Conservation (phyloP, 768 basidiomycete species). For the Hirschioporus abietinus region DNA sequence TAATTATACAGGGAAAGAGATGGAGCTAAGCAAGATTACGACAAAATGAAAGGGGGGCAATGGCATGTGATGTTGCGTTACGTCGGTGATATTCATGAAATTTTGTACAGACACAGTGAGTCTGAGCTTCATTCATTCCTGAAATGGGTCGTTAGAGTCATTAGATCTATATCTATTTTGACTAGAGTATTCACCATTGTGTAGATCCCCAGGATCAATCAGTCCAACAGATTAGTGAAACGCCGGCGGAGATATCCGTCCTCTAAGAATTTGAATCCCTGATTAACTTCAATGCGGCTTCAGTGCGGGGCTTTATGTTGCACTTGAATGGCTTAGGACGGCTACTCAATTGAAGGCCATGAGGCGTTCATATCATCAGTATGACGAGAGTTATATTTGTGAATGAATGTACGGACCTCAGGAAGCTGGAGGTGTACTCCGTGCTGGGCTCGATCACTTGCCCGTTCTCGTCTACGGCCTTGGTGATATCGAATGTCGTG, state of each 20-base stretch:
- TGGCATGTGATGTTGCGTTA: too few relatives aligned
- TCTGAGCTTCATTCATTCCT: too few relatives aligned
- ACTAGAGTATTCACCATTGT: too few relatives aligned
- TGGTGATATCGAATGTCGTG: slow-evolving; percentile 33
- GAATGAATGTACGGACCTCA: slow-evolving; percentile 27
- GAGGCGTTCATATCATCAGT: background rate
- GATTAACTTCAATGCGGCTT: slow-evolving; percentile 27
- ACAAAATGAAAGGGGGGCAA: too few relatives aligned
- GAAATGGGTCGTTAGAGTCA: too few relatives aligned
- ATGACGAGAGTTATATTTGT: background rate
- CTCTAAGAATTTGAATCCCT: slow-evolving; percentile 12
- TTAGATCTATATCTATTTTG: too few relatives aligned
- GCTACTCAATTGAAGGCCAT: slow-evolving; percentile 19
- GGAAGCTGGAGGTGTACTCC: slow-evolving; percentile 29
- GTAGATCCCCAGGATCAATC: background rate
- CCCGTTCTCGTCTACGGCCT: slow-evolving; percentile 32
- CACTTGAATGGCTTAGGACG: slow-evolving; percentile 39
- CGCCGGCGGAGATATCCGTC: background rate
- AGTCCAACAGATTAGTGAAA: background rate
- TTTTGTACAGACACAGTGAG: too few relatives aligned
- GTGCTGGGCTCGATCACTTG: slow-evolving; percentile 26
- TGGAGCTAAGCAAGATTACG: too few relatives aligned
- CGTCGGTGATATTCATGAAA: too few relatives aligned
- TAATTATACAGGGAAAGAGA: too few relatives aligned
- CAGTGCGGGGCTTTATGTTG: slow-evolving; percentile 30